These are phyloP conservation scores for Castanea crenata DNA, from an alignment of 306 rosid species.

Conservation along the genomic window DNA sequence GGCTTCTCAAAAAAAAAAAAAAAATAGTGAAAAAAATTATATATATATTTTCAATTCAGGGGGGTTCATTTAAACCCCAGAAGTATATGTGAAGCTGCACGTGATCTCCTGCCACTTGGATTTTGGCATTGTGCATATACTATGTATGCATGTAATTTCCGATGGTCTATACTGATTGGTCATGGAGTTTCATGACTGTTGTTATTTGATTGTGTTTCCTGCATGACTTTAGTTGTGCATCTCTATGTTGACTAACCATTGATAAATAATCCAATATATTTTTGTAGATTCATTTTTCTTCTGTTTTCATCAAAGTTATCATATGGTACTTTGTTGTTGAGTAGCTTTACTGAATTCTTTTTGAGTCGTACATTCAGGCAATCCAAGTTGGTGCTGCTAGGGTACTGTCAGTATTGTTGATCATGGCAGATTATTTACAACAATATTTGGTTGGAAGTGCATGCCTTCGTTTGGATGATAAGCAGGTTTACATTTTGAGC, in stretches of 20 bases:
- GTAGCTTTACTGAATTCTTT: slow-evolving; percentile 14
- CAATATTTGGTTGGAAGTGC: slow-evolving; percentile 58
- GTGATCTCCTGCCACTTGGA: neutral
- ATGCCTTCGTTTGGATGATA: slow-evolving; percentile 65
- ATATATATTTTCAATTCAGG: no score
- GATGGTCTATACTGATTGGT: neutral
- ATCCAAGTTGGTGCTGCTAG: slow-evolving; percentile 81
- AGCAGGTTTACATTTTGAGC: slow-evolving; percentile 52
- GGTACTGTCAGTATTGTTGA: slow-evolving; percentile 66
- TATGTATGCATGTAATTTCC: neutral
- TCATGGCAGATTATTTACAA: slow-evolving; percentile 54
- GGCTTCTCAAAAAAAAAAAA: no score
- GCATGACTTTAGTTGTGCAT: neutral
- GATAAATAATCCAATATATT: neutral
- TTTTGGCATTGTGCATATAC: neutral
- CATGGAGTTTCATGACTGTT: neutral
- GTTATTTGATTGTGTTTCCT: neutral
- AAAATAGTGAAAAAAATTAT: no score
- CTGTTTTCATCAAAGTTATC: slow-evolving; percentile 5
- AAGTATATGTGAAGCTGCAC: no score
- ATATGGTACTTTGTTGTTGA: slow-evolving; percentile 19
- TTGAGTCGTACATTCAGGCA: slow-evolving; percentile 47
- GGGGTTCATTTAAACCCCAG: no score
- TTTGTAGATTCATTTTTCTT: neutral
- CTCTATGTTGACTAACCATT: neutral